phyloP scores from a whole-genome alignment of 768 basidiomycete species.

The Tulasnella sp. region DNA sequence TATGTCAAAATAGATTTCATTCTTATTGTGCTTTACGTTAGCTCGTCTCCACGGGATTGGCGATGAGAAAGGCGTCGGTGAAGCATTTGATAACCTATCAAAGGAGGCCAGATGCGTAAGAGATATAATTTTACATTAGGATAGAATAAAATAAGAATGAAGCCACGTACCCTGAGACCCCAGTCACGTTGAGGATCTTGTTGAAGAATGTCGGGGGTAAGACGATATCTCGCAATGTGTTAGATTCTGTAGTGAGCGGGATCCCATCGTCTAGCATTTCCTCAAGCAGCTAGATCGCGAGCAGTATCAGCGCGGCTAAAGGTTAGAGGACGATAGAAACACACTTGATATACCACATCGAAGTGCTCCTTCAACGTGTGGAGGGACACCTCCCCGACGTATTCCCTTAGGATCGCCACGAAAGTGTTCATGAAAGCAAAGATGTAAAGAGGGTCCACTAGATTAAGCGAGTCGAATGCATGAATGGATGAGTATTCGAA shows the following conservation, averaged over 20 bases:
- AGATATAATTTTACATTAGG: background rate
- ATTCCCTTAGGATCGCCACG: slow-evolving; percentile 70
- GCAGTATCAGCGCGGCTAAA: slow-evolving; percentile 12
- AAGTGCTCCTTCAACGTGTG: slow-evolving; percentile 80
- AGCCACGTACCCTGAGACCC: slow-evolving; percentile 34
- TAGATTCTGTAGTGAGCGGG: slow-evolving; percentile 82
- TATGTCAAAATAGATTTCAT: slow-evolving; percentile 91
- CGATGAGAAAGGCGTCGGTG: slow-evolving; percentile 56
- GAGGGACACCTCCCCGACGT: slow-evolving; percentile 76
- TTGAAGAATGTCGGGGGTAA: slow-evolving; percentile 79
- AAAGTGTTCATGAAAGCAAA: slow-evolving; percentile 85
- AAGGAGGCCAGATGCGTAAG: background rate
- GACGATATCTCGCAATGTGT: slow-evolving; percentile 86
- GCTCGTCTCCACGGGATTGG: slow-evolving; percentile 91
- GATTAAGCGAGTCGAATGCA: background rate
- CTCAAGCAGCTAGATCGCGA: slow-evolving; percentile 60
- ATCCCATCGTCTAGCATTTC: slow-evolving; percentile 91
- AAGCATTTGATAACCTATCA: slow-evolving; percentile 21
- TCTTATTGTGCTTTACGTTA: slow-evolving; percentile 69
- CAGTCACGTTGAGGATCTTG: slow-evolving; percentile 47
- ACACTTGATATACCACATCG: slow-evolving; percentile 87
- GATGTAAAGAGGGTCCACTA: slow-evolving; percentile 82
- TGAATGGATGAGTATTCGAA: background rate
- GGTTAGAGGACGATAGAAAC: slow-evolving; percentile 18
- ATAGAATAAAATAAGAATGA: background rate